Evolutionary conservation across 306 rosid genomes (phyloP).

Genomic region (Cotoneaster glaucophyllus): DNA sequence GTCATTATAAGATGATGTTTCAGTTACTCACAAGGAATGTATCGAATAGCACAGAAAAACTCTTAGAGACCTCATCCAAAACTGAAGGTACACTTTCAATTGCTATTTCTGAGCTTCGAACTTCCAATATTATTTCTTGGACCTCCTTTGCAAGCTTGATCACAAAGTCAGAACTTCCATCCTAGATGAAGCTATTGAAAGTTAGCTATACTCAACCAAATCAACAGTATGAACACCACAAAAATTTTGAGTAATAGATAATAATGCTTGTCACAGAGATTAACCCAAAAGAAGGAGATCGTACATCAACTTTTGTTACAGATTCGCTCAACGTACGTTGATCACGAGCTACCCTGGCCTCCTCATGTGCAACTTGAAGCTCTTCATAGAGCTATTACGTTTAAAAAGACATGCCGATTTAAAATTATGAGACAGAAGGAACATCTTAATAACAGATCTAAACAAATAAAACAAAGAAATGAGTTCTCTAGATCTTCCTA

Average conservation of each 20-base stretch:
- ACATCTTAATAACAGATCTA: constrained; percentile 3
- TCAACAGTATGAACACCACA: not conserved
- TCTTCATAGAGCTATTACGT: constrained; percentile 57
- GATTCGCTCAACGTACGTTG: constrained; percentile 37
- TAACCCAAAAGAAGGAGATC: constrained; percentile 8
- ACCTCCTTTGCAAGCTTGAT: constrained; percentile 41
- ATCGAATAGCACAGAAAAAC: constrained; percentile 44
- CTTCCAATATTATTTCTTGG: constrained; percentile 51
- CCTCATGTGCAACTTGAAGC: constrained; percentile 57
- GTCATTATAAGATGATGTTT: constrained; percentile 8
- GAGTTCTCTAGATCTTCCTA: not conserved
- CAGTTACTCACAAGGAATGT: constrained; percentile 52
- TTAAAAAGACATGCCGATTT: constrained; percentile 15
- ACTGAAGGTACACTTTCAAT: constrained; percentile 41
- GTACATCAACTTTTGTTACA: constrained; percentile 27
- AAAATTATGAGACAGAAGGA: constrained; percentile 16
- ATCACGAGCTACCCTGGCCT: constrained; percentile 53
- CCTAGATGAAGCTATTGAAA: constrained; percentile 43
- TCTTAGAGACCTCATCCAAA: constrained; percentile 50
- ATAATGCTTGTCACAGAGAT: not conserved
- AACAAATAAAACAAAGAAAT: not conserved
- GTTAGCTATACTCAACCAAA: constrained; percentile 11
- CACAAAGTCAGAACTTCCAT: constrained; percentile 39
- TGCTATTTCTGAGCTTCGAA: constrained; percentile 48
- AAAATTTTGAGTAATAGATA: not conserved